These are phyloP conservation scores for Aspergillus persii DNA, from an alignment of 2,329 filamentous ascomycete genomes.

Conservation along the genomic window DNA sequence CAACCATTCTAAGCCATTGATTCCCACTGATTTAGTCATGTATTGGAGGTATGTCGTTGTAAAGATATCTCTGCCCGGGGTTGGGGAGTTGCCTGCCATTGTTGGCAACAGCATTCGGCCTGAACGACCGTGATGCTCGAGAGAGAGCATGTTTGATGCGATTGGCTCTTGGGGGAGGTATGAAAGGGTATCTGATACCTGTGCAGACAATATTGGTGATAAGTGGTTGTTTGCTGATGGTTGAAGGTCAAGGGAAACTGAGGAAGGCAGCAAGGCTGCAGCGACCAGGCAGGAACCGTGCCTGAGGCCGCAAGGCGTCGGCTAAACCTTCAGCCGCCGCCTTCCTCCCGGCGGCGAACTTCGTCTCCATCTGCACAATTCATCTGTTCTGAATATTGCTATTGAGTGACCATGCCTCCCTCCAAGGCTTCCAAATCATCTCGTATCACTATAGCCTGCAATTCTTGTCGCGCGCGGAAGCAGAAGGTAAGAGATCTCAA, in stretches of 20 bases:
- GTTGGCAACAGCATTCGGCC: background rate
- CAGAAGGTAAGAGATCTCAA: slow-evolving; percentile 35
- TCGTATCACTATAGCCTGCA: slow-evolving; percentile 42
- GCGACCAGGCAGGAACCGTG: too few species aligned
- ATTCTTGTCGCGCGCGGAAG: slow-evolving; percentile 42
- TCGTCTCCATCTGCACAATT: background rate
- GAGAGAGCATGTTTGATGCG: background rate
- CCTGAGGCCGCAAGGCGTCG: background rate
- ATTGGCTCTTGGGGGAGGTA: background rate
- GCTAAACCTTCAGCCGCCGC: slow-evolving; percentile 12
- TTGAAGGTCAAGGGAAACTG: too few species aligned
- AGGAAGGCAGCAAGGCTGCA: too few species aligned
- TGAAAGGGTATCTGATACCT: too few species aligned
- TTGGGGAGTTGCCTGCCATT: background rate
- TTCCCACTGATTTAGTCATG: background rate
- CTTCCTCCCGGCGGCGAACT: background rate
- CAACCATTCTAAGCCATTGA: background rate
- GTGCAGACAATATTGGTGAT: background rate
- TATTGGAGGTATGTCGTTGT: background rate
- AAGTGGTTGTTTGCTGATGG: background rate
- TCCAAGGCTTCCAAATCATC: slow-evolving; percentile 25
- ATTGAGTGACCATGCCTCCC: slow-evolving; percentile 4
- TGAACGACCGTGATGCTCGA: background rate
- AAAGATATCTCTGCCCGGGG: background rate
- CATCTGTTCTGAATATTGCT: background rate